Base-by-base conservation (phyloP, 2,329 filamentous ascomycete species). In the Ramichloridium luteum region DNA sequence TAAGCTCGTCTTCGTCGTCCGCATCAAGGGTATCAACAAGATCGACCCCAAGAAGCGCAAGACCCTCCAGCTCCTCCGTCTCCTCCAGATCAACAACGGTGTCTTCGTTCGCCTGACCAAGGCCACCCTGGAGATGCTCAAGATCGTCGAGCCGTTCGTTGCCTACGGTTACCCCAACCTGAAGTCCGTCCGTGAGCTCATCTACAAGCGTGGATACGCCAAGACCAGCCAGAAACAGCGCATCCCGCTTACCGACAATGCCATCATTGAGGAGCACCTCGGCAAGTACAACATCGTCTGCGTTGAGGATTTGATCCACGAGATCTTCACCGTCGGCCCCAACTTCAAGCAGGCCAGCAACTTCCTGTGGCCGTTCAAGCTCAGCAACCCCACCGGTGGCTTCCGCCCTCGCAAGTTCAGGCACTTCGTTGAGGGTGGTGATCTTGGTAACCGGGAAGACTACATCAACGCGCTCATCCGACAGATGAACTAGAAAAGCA, bases 21-120 rank as follows among this genome's bases (percentile, higher is more conserved):
- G 90, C 65, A 98, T 98, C 76, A 98, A 98, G 84, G 90, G 88
- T 93, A 96, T 98, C 85, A 96, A 96, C 83, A 98, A 98, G 82
- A 96, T 98, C 57, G 78, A 92, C 62, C 90, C 90, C 55, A 96
- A 98, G 82, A 92, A 92, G 67, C 86, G 90, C 75, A 98, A 98
- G 80, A 96, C 93, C 60, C 78, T 98, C 55, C 90, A 98, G 72
- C 83, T 98, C 42, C 86, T 98, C 63, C 88, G 90, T 74, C 84
- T 98, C 49, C 80, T 98, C 57, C 90, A 98, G 74, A 98, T 98
- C 81, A 98, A 98, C 83, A 96, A 93, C 67, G 90, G 88, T 67
- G 84, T 94, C 66, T 98, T 98, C 71, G 73, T 98, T 68, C 80
- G 77, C 59, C 72, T 94, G 59, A 96, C 86, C 70, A 98, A 96